Evolutionary conservation across 2,329 filamentous ascomycete genomes (phyloP).

Genomic region (Arthrobotrys conoides): DNA sequence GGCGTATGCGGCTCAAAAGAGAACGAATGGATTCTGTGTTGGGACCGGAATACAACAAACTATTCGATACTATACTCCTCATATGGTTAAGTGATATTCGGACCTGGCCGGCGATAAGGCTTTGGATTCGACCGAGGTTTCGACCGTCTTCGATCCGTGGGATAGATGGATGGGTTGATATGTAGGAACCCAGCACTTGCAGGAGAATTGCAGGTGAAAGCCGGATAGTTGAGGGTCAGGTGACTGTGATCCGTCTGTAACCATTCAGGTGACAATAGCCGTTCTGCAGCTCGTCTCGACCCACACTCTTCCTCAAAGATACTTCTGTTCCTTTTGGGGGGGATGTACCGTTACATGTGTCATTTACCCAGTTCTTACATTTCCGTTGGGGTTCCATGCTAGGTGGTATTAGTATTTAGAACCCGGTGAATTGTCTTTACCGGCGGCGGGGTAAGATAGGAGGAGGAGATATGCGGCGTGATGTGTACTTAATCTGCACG

Average conservation of each 20-base stretch:
- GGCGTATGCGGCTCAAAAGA: no score
- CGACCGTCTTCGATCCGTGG: background rate
- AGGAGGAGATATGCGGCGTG: constrained; percentile 16
- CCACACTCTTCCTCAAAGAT: background rate
- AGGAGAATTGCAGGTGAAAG: constrained; percentile 7
- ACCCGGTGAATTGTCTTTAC: constrained; percentile 17
- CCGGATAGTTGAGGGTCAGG: constrained; percentile 16
- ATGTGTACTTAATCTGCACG: constrained; percentile 38
- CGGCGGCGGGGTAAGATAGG: no score
- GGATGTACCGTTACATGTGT: constrained; percentile 1
- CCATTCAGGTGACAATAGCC: constrained; percentile 56
- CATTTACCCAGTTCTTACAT: background rate
- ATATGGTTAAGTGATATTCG: background rate
- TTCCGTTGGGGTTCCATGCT: no score
- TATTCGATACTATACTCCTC: no score
- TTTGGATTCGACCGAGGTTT: background rate
- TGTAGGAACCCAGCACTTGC: constrained; percentile 24
- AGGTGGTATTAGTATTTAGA: no score
- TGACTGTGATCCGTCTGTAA: constrained; percentile 37
- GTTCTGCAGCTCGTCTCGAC: constrained; percentile 60
- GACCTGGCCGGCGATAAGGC: background rate
- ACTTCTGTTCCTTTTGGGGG: background rate
- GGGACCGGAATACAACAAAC: no score
- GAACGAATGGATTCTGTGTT: no score
- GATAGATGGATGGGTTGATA: background rate